phyloP scores from a whole-genome alignment of 768 basidiomycete genomes.

The Glaciozyma martinii region DNA sequence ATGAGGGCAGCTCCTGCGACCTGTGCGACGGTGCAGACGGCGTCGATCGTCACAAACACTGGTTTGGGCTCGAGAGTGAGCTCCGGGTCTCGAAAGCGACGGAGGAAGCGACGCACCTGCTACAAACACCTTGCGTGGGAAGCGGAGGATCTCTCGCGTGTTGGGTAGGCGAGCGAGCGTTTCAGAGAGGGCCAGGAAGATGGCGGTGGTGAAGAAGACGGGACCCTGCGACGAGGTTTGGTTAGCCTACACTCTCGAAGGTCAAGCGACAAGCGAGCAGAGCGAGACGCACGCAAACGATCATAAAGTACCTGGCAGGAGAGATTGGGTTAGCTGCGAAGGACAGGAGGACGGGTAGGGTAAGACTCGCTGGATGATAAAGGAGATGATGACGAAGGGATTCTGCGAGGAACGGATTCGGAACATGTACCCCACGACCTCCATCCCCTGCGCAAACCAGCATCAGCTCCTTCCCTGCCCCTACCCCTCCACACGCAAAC shows the following conservation, averaged over 20 bases:
- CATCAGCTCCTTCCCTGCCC: slow-evolving; percentile 2
- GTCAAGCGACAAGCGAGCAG: background rate
- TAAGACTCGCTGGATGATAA: slow-evolving; percentile 34
- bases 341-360: background rate
- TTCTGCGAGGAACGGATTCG: slow-evolving; percentile 32
- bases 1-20: slow-evolving; percentile 40
- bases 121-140: slow-evolving; percentile 36
- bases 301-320: background rate
- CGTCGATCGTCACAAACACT: slow-evolving; percentile 37
- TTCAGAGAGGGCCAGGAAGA: slow-evolving; percentile 37
- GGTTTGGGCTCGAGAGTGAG: background rate
- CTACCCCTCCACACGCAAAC: background rate
- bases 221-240: slow-evolving; percentile 36
- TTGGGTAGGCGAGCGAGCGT: slow-evolving; percentile 31
- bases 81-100: background rate
- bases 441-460: slow-evolving; percentile 34
- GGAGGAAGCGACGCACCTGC: slow-evolving; percentile 6
- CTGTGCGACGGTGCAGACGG: slow-evolving; percentile 38
- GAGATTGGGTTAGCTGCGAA: background rate
- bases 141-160: slow-evolving; percentile 31
- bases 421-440: slow-evolving; percentile 38
- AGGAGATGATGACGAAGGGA: slow-evolving; percentile 36
- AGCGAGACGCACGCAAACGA: background rate
- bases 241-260: slow-evolving; percentile 1
- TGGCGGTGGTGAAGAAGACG: slow-evolving; percentile 38